Base-by-base conservation (phyloP, 306 rosid genomes). In the Urtica urens region DNA sequence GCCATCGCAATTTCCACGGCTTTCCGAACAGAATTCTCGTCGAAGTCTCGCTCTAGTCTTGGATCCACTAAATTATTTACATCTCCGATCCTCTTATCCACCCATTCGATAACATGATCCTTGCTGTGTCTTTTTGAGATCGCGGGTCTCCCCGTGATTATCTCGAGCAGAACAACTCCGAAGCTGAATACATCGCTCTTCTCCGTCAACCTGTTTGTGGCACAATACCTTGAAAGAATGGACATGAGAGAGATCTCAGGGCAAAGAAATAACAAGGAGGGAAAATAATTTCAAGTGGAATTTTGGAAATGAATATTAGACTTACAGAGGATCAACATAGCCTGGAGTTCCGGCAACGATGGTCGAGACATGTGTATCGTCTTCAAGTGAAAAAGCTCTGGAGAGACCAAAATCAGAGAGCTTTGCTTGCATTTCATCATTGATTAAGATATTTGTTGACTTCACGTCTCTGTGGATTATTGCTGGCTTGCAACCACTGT, bases 291-390 rank as follows among this genome's bases (percentile, higher is more conserved):
- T 2, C 29, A 34, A 31, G 1, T 2, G 9, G 26, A n/a, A n/a
- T n/a, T 22, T 31, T 24, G 3, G n/a, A 15, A 24, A 5, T 12
- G n/a, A n/a, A n/a, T n/a, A n/a, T n/a, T n/a, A 20, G 16, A 62
- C 80, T 74, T 60, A 81, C 78, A 67, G 53, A 0, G 83, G 94
- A 18, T 83, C 83, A 47, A 84, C 77, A 54, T 84, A 80, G 20
- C 87, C 84, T 1, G 50, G 66, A 15, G 84, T 80, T 24, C 87
- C 87, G 26, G 69, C 92, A 15, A 78, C 69, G 9, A 34, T 47
- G 5, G 78, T 72, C 35, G 41, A 42, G 24, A 66, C 54, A 37
- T 59, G 42, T 17, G 24, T 18, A 17, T 10, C 44, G 30, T 22
- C 3, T 8, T 48, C 65, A 0, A 1, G 8, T 1, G 23, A n/a